Evolutionary conservation across 163 green algal species (phyloP).

Genomic region (Chloromonas sp.): DNA sequence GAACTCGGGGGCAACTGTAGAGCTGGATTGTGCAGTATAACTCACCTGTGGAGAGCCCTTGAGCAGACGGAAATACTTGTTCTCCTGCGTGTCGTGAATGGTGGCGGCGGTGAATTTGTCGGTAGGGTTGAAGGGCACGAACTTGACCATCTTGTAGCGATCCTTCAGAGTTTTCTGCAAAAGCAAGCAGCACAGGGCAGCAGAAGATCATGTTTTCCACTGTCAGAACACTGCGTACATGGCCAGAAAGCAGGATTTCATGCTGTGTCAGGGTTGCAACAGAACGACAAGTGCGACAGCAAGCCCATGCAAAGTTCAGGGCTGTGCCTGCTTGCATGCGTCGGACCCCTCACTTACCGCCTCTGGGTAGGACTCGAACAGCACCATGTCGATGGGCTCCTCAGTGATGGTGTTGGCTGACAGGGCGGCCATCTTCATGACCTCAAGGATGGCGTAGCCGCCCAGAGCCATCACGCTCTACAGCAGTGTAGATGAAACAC

Average conservation of each 20-base stretch:
- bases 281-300: no score
- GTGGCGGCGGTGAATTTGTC: slow-evolving; percentile 82
- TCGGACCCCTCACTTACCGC: neutral
- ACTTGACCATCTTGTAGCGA: slow-evolving; percentile 58
- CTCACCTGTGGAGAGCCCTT: slow-evolving; percentile 80
- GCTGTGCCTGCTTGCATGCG: no score
- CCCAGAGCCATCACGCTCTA: slow-evolving; percentile 14
- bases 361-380: slow-evolving; percentile 62
- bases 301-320: no score
- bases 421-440: slow-evolving; percentile 63
- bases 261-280: no score
- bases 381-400: slow-evolving; percentile 80
- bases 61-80: slow-evolving; percentile 60
- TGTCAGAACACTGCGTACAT: no score
- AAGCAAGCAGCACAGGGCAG: neutral
- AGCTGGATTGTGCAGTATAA: neutral
- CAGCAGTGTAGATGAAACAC: neutral
- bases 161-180: slow-evolving; percentile 7
- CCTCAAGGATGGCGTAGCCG: slow-evolving; percentile 28
- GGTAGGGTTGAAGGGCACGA: slow-evolving; percentile 82
- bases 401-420: slow-evolving; percentile 69
- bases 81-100: slow-evolving; percentile 66
- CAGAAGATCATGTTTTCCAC: no score
- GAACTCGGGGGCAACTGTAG: no score
- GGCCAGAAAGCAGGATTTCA: no score